Evolutionary conservation across 345 rosid genomes (phyloP).

Genomic region (Gossypium arboreum): DNA sequence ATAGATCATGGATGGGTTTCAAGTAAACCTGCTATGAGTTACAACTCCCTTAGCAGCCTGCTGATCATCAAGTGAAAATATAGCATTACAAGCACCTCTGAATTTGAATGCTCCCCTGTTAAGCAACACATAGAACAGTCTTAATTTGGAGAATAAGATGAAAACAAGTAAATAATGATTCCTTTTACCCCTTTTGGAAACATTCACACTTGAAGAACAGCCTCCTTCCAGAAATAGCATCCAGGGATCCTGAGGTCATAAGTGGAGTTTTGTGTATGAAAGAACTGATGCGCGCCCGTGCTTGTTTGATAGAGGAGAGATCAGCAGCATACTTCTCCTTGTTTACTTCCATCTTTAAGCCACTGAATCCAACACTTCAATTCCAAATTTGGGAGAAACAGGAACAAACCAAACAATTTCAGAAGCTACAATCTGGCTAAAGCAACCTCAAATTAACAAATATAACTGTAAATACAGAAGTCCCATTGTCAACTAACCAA

Average conservation of each 20-base stretch:
- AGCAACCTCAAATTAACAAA: not conserved
- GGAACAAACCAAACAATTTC: not conserved
- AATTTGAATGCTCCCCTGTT: slow-evolving; percentile 87
- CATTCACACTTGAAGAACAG: slow-evolving; percentile 86
- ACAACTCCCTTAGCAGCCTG: slow-evolving; percentile 82
- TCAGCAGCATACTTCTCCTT: slow-evolving; percentile 69
- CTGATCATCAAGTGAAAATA: slow-evolving; percentile 56
- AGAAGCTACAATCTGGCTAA: not conserved
- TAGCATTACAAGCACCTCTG: slow-evolving; percentile 92
- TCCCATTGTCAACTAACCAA: not conserved
- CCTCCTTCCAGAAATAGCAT: slow-evolving; percentile 54
- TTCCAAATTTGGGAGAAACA: slow-evolving; percentile 8
- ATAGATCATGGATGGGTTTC: not conserved
- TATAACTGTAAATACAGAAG: not conserved
- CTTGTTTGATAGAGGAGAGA: slow-evolving; percentile 68
- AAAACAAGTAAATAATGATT: not conserved
- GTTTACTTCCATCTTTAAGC: slow-evolving; percentile 40
- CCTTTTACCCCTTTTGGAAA: slow-evolving; percentile 81
- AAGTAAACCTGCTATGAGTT: slow-evolving; percentile 81
- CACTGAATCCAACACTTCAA: slow-evolving; percentile 1
- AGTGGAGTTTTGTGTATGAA: slow-evolving; percentile 73
- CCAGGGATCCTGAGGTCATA: slow-evolving; percentile 60
- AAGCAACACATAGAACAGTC: slow-evolving; percentile 5
- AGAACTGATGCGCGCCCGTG: slow-evolving; percentile 49
- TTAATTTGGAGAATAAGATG: not conserved